Evolutionary conservation across 1,284 basidiomycete species (phyloP).

Genomic region (Meripilus lineatus): DNA sequence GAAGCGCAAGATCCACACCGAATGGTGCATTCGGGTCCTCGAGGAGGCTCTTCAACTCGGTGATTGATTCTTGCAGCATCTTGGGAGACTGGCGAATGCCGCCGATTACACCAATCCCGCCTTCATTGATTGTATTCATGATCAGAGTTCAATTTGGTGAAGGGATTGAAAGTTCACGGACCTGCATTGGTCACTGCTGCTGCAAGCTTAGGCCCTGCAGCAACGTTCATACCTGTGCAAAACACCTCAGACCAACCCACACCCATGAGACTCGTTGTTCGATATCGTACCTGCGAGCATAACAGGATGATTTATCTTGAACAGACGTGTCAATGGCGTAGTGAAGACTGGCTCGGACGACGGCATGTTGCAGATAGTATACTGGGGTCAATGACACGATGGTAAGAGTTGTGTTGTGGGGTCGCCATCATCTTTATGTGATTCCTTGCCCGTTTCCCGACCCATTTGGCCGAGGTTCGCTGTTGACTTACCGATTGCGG

Average conservation of each 20-base stretch:
- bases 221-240: conserved; percentile 74
- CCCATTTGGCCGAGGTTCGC: too few relatives aligned
- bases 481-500: too few relatives aligned
- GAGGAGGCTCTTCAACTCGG: conserved; percentile 66
- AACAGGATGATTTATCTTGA: conserved; percentile 79
- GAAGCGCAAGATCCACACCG: conserved; percentile 77
- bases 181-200: conserved; percentile 80
- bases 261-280: background rate
- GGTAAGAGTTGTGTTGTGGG: too few relatives aligned
- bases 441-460: background rate
- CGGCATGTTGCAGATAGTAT: conserved; percentile 16
- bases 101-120: conserved; percentile 83
- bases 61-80: conserved; percentile 55
- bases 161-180: conserved; percentile 15
- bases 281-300: conserved; percentile 54
- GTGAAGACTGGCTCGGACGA: conserved; percentile 37
- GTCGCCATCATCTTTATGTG: too few relatives aligned
- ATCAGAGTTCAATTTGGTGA: background rate
- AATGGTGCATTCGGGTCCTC: conserved; percentile 76
- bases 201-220: conserved; percentile 72
- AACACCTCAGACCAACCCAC: background rate
- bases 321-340: conserved; percentile 58
- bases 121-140: conserved; percentile 21
- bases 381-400: too few relatives aligned
- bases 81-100: conserved; percentile 71